These are phyloP conservation scores for Sclerotinia minor DNA, from an alignment of 2,329 filamentous ascomycete species.

Conservation along the genomic window DNA sequence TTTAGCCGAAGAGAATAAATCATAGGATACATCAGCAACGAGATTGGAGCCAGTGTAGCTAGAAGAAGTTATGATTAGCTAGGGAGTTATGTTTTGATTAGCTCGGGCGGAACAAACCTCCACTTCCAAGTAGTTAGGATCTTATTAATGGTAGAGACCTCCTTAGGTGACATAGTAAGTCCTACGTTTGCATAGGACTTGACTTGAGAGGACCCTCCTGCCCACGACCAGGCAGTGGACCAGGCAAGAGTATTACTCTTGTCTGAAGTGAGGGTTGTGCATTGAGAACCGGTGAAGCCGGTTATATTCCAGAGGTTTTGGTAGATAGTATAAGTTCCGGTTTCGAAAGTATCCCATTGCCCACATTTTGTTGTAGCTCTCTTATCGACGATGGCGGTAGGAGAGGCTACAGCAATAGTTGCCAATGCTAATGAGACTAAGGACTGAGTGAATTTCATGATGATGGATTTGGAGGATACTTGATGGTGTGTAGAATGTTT, in stretches of 20 bases:
- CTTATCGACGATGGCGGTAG: conserved; percentile 40
- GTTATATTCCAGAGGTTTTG: conserved; percentile 39
- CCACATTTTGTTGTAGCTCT: conserved; percentile 40
- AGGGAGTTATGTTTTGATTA: not conserved
- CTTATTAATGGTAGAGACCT: conserved; percentile 43
- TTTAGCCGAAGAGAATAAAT: conserved; percentile 57
- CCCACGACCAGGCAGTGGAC: conserved; percentile 46
- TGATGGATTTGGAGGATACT: conserved; percentile 1
- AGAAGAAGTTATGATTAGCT: conserved; percentile 17
- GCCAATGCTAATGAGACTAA: conserved; percentile 23
- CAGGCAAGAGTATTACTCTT: conserved; percentile 43
- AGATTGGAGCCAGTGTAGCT: conserved; percentile 51
- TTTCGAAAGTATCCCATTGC: conserved; percentile 34
- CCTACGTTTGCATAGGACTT: conserved; percentile 48
- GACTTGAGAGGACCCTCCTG: conserved; percentile 42
- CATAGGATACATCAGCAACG: conserved; percentile 61
- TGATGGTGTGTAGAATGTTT: not conserved
- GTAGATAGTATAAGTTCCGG: conserved; percentile 44
- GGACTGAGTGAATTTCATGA: conserved; percentile 29
- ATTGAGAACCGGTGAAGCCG: conserved; percentile 39
- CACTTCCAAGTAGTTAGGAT: conserved; percentile 47
- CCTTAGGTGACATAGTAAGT: conserved; percentile 44
- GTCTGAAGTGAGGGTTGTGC: conserved; percentile 44
- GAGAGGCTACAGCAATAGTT: conserved; percentile 22
- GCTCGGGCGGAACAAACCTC: conserved; percentile 38